Percentiles rank a stretch among this genome's conserved stretches.
These are phyloP conservation scores for Kalmusia sp. DNA, from an alignment of 2,329 filamentous ascomycete species.

Conservation along the genomic window DNA sequence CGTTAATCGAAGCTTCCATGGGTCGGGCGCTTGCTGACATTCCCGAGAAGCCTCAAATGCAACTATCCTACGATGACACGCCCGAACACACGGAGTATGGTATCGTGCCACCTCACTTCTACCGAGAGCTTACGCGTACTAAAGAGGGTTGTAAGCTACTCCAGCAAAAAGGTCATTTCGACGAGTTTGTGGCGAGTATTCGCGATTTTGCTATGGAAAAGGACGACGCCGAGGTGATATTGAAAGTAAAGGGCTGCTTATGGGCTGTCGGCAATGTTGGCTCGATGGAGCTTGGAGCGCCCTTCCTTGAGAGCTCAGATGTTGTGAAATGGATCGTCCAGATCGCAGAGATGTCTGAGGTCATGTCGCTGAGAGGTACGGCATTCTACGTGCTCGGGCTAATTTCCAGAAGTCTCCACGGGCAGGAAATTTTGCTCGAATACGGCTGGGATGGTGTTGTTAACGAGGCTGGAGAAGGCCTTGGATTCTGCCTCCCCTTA, in stretches of 20 bases:
- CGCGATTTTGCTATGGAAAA: constrained; percentile 84
- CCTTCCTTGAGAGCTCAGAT: constrained; percentile 88
- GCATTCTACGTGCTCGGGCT: constrained; percentile 95
- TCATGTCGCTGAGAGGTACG: constrained; percentile 92
- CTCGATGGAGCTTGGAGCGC: constrained; percentile 95
- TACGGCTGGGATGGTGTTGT: constrained; percentile 93
- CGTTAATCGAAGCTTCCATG: constrained; percentile 92
- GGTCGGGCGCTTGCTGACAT: constrained; percentile 78
- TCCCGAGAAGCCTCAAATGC: constrained; percentile 63
- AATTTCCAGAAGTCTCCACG: constrained; percentile 89
- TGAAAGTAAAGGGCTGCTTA: constrained; percentile 94
- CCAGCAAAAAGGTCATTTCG: constrained; percentile 92
- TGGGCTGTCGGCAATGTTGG: constrained; percentile 99
- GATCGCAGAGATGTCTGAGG: constrained; percentile 86
- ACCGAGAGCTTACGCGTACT: constrained; percentile 91
- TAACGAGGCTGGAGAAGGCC: constrained; percentile 78
- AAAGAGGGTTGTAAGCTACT: constrained; percentile 90
- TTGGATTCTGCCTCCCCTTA: constrained; percentile 86
- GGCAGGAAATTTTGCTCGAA: constrained; percentile 87
- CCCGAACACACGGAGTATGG: constrained; percentile 59
- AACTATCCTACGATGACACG: constrained; percentile 51
- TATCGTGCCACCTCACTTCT: constrained; percentile 93
- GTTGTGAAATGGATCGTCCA: constrained; percentile 86
- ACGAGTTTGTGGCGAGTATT: constrained; percentile 89
- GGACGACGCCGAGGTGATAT: constrained; percentile 82